Conservation (phyloP, 371 early-diverging fungal species). For the Mucor irregularis region DNA sequence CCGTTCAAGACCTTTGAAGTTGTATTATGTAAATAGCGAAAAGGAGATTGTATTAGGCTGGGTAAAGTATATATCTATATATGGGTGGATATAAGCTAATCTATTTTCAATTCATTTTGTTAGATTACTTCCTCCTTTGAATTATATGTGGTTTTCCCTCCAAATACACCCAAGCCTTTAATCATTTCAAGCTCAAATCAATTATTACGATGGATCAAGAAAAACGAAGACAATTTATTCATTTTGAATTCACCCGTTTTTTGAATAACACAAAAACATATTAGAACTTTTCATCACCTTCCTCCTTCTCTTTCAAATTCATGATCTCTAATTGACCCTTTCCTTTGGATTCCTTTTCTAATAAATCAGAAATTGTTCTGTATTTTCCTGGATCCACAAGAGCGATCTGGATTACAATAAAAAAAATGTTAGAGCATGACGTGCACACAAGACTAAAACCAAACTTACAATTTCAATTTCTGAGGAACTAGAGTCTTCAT, state of each 20-base stretch:
- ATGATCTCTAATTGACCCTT: constrained; percentile 86
- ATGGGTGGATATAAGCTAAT: not conserved
- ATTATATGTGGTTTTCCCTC: constrained; percentile 73
- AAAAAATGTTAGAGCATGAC: not conserved
- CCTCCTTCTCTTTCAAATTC: constrained; percentile 78
- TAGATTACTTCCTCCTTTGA: constrained; percentile 73
- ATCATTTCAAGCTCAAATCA: constrained; percentile 63
- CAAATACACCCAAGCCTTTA: constrained; percentile 65
- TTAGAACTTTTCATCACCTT: constrained; percentile 73
- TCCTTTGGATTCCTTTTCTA: constrained; percentile 84
- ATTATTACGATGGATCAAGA: constrained; percentile 75
- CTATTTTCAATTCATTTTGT: not conserved
- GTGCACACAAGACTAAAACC: not conserved
- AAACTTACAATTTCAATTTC: constrained; percentile 78
- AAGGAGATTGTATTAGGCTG: constrained; percentile 72
- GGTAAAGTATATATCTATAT: constrained; percentile 45
- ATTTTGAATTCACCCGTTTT: constrained; percentile 64
- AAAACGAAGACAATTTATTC: constrained; percentile 70
- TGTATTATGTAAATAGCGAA: constrained; percentile 59
- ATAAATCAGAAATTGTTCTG: constrained; percentile 75
- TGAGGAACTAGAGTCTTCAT: constrained; percentile 78
- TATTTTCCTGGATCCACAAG: constrained; percentile 95
- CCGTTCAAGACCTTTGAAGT: constrained; percentile 55
- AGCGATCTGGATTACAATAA: constrained; percentile 57
- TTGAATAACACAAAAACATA: too few species aligned